These are phyloP conservation scores for Phialocephala subalpina DNA, from an alignment of 2,329 filamentous ascomycete genomes.

Conservation along the genomic window DNA sequence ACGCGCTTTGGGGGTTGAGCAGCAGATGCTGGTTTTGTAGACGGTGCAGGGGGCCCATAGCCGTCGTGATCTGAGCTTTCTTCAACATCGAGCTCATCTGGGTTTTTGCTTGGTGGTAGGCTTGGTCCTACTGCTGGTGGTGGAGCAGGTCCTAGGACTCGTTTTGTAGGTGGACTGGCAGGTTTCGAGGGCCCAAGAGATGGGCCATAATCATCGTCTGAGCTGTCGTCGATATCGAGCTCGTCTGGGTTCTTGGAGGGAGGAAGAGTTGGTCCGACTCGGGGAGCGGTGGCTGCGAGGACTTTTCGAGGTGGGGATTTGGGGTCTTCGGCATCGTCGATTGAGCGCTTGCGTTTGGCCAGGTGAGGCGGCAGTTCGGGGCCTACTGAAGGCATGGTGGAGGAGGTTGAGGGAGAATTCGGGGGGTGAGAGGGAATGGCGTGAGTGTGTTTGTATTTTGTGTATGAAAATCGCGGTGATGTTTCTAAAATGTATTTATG, in stretches of 20 bases:
- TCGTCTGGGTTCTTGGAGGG: slow-evolving; percentile 53
- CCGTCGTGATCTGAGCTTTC: slow-evolving; percentile 45
- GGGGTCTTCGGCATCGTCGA: slow-evolving; percentile 48
- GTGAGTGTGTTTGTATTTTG: not conserved
- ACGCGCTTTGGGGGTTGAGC: slow-evolving; percentile 31
- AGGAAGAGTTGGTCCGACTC: slow-evolving; percentile 38
- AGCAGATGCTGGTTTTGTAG: slow-evolving; percentile 25
- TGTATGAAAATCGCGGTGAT: not conserved
- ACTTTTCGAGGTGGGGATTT: slow-evolving; percentile 56
- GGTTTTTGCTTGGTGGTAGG: slow-evolving; percentile 47
- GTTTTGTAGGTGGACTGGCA: slow-evolving; percentile 39
- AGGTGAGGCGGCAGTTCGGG: slow-evolving; percentile 75
- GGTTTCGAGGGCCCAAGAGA: slow-evolving; percentile 26
- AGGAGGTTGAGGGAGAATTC: slow-evolving; percentile 17
- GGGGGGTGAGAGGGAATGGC: not conserved
- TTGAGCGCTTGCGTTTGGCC: slow-evolving; percentile 66
- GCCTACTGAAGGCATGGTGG: slow-evolving; percentile 55
- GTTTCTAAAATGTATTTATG: slow-evolving; percentile 15
- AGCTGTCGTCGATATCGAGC: slow-evolving; percentile 54
- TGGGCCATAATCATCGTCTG: slow-evolving; percentile 46
- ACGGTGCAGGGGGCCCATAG: slow-evolving; percentile 39
- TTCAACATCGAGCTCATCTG: slow-evolving; percentile 55
- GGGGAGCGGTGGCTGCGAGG: slow-evolving; percentile 38
- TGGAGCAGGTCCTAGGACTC: slow-evolving; percentile 32
- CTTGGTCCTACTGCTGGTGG: slow-evolving; percentile 38